Conservation (phyloP, 2,329 filamentous ascomycete genomes). For the Neonectria magnoliae region DNA sequence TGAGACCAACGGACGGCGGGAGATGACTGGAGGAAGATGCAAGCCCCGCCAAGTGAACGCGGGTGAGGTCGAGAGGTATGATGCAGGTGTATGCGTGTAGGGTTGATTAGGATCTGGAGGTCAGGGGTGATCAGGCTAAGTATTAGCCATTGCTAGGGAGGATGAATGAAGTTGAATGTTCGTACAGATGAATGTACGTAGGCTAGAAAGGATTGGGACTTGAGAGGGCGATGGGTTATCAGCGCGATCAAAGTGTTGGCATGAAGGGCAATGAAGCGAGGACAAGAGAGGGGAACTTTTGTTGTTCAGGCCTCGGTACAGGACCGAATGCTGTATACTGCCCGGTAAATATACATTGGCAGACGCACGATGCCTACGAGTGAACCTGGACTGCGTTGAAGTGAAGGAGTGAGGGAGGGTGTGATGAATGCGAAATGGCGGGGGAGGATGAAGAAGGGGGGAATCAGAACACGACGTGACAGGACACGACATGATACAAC, state of each 20-base stretch:
- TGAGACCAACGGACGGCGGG: background rate
- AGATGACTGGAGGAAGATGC: background rate
- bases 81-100: background rate
- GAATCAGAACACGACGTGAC: background rate
- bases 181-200: background rate
- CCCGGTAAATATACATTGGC: background rate
- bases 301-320: background rate
- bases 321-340: background rate
- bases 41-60: background rate
- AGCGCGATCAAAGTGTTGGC: background rate
- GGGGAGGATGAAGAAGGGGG: background rate
- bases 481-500: background rate
- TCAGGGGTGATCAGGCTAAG: conserved; percentile 12
- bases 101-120: background rate
- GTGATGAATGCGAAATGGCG: background rate
- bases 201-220: background rate
- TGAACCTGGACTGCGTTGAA: background rate
- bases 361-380: background rate
- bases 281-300: conserved; percentile 2
- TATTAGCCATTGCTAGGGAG: background rate
- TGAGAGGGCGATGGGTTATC: background rate
- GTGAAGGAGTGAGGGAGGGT: background rate
- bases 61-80: background rate
- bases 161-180: background rate
- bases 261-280: background rate